Percentiles rank a stretch among this genome's conserved stretches.
Evolutionary conservation across 352 stramenopile genomes (phyloP).

Genomic region (Globisporangium heterothallicum): DNA sequence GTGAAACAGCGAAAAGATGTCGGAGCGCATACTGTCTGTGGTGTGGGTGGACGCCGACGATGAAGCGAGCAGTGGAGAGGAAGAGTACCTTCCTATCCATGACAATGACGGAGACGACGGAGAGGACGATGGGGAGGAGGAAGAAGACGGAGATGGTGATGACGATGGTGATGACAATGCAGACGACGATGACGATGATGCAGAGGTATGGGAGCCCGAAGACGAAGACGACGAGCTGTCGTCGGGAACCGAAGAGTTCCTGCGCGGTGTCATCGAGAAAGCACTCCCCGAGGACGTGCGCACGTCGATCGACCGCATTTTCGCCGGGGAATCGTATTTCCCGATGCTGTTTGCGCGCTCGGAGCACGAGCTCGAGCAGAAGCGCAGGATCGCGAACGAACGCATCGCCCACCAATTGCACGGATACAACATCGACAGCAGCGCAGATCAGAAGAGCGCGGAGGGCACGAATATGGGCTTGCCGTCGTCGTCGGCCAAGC

Average conservation of each 20-base stretch:
- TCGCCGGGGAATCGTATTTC: constrained; percentile 52
- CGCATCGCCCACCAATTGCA: constrained; percentile 68
- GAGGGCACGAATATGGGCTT: background rate
- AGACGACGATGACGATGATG: constrained; percentile 12
- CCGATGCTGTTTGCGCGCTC: constrained; percentile 60
- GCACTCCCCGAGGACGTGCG: constrained; percentile 48
- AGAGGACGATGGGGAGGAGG: constrained; percentile 10
- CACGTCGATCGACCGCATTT: constrained; percentile 55
- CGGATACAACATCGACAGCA: constrained; percentile 33
- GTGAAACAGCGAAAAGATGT: background rate
- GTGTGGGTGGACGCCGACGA: constrained; percentile 10
- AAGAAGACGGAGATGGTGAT: constrained; percentile 5
- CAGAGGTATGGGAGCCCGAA: constrained; percentile 18
- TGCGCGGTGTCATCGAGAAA: constrained; percentile 24
- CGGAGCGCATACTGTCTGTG: constrained; percentile 4
- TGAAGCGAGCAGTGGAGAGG: background rate
- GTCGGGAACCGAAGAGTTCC: constrained; percentile 19
- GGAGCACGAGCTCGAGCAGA: constrained; percentile 50
- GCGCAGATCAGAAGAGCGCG: background rate
- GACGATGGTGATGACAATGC: constrained; percentile 13
- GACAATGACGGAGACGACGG: constrained; percentile 11
- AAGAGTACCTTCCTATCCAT: background rate
- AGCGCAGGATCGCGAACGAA: constrained; percentile 34
- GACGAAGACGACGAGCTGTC: constrained; percentile 25
- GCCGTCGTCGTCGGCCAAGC: constrained; percentile 11